A percentile compares a stretch with the other conserved stretches of the same genome.
Evolutionary conservation across 371 early-diverging fungal species (phyloP).

Genomic region (Mucor racemosus): DNA sequence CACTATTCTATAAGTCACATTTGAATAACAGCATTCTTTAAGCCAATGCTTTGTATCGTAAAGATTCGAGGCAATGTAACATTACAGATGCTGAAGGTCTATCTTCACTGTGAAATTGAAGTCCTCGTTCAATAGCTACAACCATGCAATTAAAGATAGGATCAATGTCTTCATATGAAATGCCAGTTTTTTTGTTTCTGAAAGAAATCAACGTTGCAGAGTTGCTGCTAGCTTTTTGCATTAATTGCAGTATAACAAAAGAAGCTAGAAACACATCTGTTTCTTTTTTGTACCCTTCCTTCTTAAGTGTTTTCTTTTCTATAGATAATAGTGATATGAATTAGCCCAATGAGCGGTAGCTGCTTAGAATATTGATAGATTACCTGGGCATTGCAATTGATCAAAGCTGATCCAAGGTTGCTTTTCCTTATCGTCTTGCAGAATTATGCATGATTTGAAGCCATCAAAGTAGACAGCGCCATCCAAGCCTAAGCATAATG

Average conservation of each 20-base stretch:
- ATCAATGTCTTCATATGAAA: neutral
- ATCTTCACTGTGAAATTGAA: neutral
- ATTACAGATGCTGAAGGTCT: conserved; percentile 5
- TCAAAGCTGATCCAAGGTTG: conserved; percentile 13
- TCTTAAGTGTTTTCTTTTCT: neutral
- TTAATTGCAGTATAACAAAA: neutral
- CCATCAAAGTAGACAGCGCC: conserved; percentile 12
- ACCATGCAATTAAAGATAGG: neutral
- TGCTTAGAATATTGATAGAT: neutral
- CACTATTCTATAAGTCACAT: neutral
- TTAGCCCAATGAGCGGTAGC: neutral
- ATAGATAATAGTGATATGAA: neutral
- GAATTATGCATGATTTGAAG: conserved; percentile 6
- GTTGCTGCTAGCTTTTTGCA: neutral
- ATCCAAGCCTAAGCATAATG: conserved; percentile 12
- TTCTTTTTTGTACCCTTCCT: neutral
- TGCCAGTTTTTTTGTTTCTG: neutral
- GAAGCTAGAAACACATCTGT: conserved; percentile 3
- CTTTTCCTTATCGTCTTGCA: neutral
- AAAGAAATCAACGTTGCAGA: neutral
- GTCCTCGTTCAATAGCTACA: neutral
- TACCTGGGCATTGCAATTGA: conserved; percentile 6
- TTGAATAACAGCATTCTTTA: neutral
- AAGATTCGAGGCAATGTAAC: neutral
- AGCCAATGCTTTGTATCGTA: conserved; percentile 1